Evolutionary conservation across 345 rosid species (phyloP).

Genomic region (Limnanthes douglasii): DNA sequence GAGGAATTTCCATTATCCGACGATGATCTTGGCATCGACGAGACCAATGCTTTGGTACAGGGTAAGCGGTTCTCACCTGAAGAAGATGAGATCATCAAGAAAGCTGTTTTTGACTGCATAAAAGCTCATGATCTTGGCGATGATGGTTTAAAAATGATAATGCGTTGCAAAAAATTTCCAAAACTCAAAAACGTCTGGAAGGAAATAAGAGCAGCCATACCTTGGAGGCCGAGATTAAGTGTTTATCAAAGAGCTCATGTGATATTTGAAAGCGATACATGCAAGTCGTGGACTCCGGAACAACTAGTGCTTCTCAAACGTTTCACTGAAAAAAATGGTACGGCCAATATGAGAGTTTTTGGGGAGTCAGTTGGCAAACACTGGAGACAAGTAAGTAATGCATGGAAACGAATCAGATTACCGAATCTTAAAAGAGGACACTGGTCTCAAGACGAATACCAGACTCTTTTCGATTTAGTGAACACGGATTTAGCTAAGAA

Average conservation of each 20-base stretch:
- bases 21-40: constrained; percentile 6
- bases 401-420: constrained; percentile 47
- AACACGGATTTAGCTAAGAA: constrained; percentile 45
- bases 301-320: constrained; percentile 23
- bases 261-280: too few relatives aligned
- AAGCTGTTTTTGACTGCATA: too few relatives aligned
- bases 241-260: too few relatives aligned
- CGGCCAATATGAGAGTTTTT: constrained; percentile 42
- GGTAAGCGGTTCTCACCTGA: constrained; percentile 42
- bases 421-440: constrained; percentile 21
- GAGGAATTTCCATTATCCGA: constrained; percentile 26
- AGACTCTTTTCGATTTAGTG: constrained; percentile 46
- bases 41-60: constrained; percentile 14
- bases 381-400: constrained; percentile 59
- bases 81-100: constrained; percentile 33
- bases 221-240: constrained; percentile 33
- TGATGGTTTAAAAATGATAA: constrained; percentile 30
- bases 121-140: too few relatives aligned
- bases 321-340: constrained; percentile 26
- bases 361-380: constrained; percentile 45
- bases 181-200: constrained; percentile 28
- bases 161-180: constrained; percentile 15
- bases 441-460: constrained; percentile 66
- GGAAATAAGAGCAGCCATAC: constrained; percentile 35
- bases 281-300: constrained; percentile 33